Base-by-base conservation (phyloP, 345 rosid species). In the Cardamine occulta region DNA sequence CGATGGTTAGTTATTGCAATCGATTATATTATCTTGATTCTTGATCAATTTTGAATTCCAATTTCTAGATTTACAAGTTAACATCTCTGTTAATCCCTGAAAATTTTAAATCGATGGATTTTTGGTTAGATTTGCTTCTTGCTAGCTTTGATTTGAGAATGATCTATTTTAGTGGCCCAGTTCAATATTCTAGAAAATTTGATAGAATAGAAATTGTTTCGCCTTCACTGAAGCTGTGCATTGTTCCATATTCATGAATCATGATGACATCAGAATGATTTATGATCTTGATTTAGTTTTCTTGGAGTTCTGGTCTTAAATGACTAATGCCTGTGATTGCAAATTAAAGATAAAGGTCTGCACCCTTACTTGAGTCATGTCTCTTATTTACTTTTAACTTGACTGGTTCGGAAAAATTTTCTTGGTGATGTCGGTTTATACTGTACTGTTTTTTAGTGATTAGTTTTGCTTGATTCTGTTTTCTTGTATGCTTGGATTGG, bases 391-490 rank as follows among this genome's bases (percentile, higher is more conserved):
- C 24, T 26, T 26, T 44, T 9, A 26, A 47, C 17, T 29, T 48
- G 31, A 66, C 18, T 7, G 18, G 10, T 31, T 47, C 8, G 10
- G 56, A 35, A 52, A 39, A 32, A 4, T 14, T 71, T 18, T 23
- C 26, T 74, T 11, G 24, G 49, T 35, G 31, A 24, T 72, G 57
- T 59, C 3, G 8, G 10, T 23, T 63, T 62, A 10, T 73, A 55
- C 71, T 8, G n/a, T 64, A 4, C 37, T 74, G 49, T 9, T 74
- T 60, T n/a, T 29, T 53, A 59, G 54, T n/a, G 12, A 73, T 64
- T 49, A 37, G 24, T 57, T 13, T 66, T 49, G 8, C 14, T 49
- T 34, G 65, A 26, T 44, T 37, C 14, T 37, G 51, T 54, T 53
- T 37, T 15, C 61, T 54, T 32, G 13, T 40, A 14, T 37, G 45